Conservation (phyloP, 192 early-diverging fungal genomes). For the Podila horticola region DNA sequence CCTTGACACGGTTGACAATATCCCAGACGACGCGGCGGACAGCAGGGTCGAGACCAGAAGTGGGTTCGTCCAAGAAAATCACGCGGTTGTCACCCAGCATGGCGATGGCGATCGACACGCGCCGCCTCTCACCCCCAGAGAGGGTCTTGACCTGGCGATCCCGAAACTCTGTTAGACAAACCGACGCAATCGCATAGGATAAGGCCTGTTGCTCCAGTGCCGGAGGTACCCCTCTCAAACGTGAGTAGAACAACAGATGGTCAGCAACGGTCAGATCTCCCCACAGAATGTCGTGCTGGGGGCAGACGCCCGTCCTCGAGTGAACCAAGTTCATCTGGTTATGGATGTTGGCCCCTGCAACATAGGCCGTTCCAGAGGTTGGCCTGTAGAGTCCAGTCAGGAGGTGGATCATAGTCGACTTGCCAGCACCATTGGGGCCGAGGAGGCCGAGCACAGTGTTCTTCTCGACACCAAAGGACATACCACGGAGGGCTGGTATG, state of each 20-base stretch:
- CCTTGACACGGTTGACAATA: conserved; percentile 59
- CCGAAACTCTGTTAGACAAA: conserved; percentile 45
- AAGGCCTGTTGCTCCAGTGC: conserved; percentile 22
- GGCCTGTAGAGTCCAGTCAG: conserved; percentile 40
- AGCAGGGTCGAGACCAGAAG: conserved; percentile 68
- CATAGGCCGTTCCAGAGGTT: conserved; percentile 39
- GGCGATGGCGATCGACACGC: conserved; percentile 62
- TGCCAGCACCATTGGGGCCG: conserved; percentile 79
- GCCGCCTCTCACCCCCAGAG: conserved; percentile 68
- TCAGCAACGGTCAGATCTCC: conserved; percentile 59
- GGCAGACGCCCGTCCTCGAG: conserved; percentile 61
- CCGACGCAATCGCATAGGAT: conserved; percentile 31
- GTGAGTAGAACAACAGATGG: conserved; percentile 58
- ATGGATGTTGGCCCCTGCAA: conserved; percentile 44
- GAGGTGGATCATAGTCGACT: conserved; percentile 63
- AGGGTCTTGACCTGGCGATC: conserved; percentile 53
- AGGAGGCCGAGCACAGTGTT: conserved; percentile 70
- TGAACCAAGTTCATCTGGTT: conserved; percentile 36
- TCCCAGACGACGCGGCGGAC: conserved; percentile 66
- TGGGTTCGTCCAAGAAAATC: conserved; percentile 69
- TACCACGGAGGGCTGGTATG: conserved; percentile 30
- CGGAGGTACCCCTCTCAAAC: conserved; percentile 56
- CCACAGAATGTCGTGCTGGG: conserved; percentile 65
- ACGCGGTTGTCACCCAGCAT: conserved; percentile 59
- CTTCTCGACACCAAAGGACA: conserved; percentile 66